phyloP scores from a whole-genome alignment of 148 eudicot genomes.

The Rhododendron williamsianum region DNA sequence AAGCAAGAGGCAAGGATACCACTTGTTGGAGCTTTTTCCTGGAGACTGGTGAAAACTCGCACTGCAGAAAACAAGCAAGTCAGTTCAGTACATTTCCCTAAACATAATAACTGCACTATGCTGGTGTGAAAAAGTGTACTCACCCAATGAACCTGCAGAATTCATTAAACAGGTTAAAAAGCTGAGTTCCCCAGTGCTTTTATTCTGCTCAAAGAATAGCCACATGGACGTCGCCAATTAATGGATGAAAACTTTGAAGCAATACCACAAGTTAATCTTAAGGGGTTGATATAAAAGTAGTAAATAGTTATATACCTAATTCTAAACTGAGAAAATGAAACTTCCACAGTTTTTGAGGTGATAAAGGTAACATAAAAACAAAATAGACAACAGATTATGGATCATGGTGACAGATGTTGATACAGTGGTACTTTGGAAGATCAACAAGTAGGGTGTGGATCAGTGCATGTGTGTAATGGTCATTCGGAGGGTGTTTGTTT shows the following conservation, averaged over 20 bases:
- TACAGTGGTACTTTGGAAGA: neutral
- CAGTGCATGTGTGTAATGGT: neutral
- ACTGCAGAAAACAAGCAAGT: constrained; percentile 41
- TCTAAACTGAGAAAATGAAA: neutral
- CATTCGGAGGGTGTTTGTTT: neutral
- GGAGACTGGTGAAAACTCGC: constrained; percentile 91
- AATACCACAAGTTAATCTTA: neutral
- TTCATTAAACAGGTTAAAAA: constrained; percentile 86
- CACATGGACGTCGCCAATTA: neutral
- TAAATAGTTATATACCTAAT: neutral
- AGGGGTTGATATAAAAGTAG: neutral
- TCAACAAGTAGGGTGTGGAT: neutral
- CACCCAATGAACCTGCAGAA: constrained; percentile 86
- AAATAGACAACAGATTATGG: neutral
- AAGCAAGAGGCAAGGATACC: constrained; percentile 48
- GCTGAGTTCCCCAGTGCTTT: constrained; percentile 93
- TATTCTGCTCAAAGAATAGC: constrained; percentile 51
- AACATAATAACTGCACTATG: constrained; percentile 5
- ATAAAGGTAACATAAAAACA: neutral
- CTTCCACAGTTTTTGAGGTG: neutral
- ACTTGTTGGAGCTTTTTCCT: constrained; percentile 89
- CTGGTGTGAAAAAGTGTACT: constrained; percentile 19
- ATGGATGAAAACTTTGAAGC: neutral
- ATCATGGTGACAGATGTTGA: neutral
- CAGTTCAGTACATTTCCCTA: neutral